Evolutionary conservation across 2,329 filamentous ascomycete genomes (phyloP), one percentile per base, ranked within the genome.

Genomic region (Phaeosphaeria sp.): DNA sequence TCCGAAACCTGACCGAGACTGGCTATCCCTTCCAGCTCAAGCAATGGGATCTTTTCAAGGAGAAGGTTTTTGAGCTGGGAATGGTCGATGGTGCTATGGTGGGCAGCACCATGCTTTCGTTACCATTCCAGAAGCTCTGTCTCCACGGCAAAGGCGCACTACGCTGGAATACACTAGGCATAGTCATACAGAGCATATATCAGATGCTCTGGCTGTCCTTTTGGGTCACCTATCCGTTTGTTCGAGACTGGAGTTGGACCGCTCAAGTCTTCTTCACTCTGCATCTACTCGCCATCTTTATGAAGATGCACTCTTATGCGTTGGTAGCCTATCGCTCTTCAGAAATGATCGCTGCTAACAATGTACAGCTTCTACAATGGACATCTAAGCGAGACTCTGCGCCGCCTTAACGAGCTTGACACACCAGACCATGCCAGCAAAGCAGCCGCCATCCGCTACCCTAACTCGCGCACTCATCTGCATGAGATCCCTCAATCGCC

Each of bases 251-350:
- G 95, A 91, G 93, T 2, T 99, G 95, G 95, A 99, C 95, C 0
- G 89, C 94, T 2, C 95, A 98, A 73, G 95, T 99, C 41, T 99
- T 96, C 77, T 86, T 99, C 67, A 90, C 93, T 11, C 83, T 99
- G 33, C 95, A 99, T 78, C 90, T 93, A 44, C 87, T 99, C 78
- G 90, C 92, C 7, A 84, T 99, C 20, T 87, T 97, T 50, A 99
- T 99, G 95, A 99, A 99, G 83, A 95, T 98, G 88, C 95, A 99
- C 77, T 97, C 93, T 6, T 99, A 97, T 73, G 91, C 92, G 72
- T 77, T 60, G 21, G 73, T 50, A 7, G 22, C 15, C 11, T 23
- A 0, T 3, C 25, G 11, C 21, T 23, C 15, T 18, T 6, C 17
- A 2, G 46, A 11, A 36, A 13, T 10, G 17, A n/a, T 11, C 15